These are phyloP conservation scores for Ophiostoma angusticollis DNA, from an alignment of 2,329 filamentous ascomycete species.

Conservation along the genomic window DNA sequence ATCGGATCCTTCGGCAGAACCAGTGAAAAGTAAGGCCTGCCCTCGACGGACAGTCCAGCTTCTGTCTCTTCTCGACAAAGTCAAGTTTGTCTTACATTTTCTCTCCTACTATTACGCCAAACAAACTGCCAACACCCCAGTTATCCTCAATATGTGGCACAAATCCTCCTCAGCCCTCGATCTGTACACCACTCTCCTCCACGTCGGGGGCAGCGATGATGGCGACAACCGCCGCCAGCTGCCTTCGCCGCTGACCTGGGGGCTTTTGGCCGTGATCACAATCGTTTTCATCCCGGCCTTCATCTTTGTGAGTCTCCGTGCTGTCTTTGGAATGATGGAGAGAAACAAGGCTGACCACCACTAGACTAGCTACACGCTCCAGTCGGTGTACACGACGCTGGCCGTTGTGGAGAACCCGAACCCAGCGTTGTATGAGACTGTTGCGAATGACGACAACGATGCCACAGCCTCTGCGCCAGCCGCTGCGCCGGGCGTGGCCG, in stretches of 20 bases:
- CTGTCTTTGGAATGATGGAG: background rate
- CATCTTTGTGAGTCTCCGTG: constrained; percentile 25
- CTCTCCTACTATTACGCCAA: no score
- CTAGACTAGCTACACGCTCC: constrained; percentile 38
- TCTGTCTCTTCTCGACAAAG: no score
- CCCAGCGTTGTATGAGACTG: constrained; percentile 40
- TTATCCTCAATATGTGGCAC: no score
- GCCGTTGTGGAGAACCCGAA: constrained; percentile 47
- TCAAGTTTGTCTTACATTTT: no score
- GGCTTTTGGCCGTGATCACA: constrained; percentile 27
- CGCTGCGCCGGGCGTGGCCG: constrained; percentile 1
- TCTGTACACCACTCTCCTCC: no score
- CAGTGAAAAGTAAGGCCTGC: no score
- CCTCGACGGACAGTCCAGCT: no score
- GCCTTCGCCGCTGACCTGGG: constrained; percentile 24
- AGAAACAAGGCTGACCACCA: background rate
- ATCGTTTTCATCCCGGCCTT: constrained; percentile 33
- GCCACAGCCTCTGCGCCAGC: constrained; percentile 2
- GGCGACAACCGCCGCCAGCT: no score
- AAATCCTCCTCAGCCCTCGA: no score
- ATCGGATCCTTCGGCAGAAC: no score
- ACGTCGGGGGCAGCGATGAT: no score
- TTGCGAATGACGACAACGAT: constrained; percentile 27
- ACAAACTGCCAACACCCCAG: no score
- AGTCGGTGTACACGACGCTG: constrained; percentile 37